Evolutionary conservation across 2,329 filamentous ascomycete genomes (phyloP), one percentile per base, ranked within the genome.

Genomic region (Spiromastix sp.): DNA sequence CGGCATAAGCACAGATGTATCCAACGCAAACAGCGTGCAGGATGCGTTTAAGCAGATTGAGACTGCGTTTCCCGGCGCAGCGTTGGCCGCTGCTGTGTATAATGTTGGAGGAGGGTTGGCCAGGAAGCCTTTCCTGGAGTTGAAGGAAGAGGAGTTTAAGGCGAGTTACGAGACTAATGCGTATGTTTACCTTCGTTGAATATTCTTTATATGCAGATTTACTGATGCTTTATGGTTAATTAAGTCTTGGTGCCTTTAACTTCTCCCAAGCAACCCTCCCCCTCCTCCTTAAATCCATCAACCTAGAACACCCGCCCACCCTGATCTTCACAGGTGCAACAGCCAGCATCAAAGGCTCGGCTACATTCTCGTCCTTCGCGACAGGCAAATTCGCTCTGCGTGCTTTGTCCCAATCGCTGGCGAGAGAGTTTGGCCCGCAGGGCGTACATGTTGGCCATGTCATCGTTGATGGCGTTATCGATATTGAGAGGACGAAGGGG

Each of bases 271-370:
- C 70, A 2, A 66, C 74, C 1, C 61, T 93, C 1, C 85, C 86
- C 0, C 66, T 79, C 1, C 71, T 93, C 1, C 68, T 87, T 2
- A 68, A 76, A 15, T 67, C 77, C 0, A 56, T 57, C 0, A 60
- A 64, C 28, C 57, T 71, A 0, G 65, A 71, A 20, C 60, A 85
- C 50, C 83, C 85, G 4, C 85, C 85, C 0, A 80, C 81, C 0
- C 65, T 94, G 13, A 80, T 94, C 49, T 82, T 93, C 59, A 93
- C 31, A 50, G 86, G 86, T 20, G 85, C 86, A 0, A 93, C 86
- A 0, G 86, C 85, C 0, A 84, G 80, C 0, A 47, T 89, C 12
- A 81, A 79, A 48, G 82, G 81, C 3, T 80, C 76, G 8, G 77
- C 83, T 1, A 63, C 66, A 9, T 81, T 85, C 56, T 66, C 76